Conservation (phyloP, 305 asterid genomes). For the Withania somnifera region DNA sequence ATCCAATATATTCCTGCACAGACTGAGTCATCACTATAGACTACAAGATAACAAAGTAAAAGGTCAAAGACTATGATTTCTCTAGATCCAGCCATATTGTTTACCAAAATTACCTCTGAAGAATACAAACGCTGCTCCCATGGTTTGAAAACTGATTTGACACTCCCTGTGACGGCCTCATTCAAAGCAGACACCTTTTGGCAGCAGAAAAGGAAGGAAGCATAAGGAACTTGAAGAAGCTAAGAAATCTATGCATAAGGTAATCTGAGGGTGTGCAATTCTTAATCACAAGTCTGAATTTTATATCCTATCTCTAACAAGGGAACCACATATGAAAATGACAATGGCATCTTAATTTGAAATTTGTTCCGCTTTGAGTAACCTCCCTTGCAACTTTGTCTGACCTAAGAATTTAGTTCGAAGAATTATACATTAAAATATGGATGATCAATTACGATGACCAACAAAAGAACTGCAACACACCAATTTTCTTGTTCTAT, state of each 20-base stretch:
- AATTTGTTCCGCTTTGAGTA: background rate
- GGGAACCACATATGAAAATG: background rate
- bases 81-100: background rate
- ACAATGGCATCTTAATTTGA: background rate
- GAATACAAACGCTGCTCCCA: slow-evolving; percentile 92
- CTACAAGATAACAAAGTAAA: background rate
- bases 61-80: background rate
- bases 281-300: background rate
- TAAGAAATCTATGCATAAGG: background rate
- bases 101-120: slow-evolving; percentile 44
- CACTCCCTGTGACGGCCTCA: slow-evolving; percentile 89
- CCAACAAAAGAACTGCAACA: background rate
- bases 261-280: background rate
- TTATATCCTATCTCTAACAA: background rate
- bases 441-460: background rate
- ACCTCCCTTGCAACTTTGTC: background rate
- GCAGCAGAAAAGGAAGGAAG: background rate
- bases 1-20: background rate
- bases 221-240: background rate
- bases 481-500: background rate
- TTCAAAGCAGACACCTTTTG: slow-evolving; percentile 82
- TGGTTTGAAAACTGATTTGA: slow-evolving; percentile 70
- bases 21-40: background rate
- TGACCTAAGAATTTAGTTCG: background rate
- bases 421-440: background rate